Evolutionary conservation across 148 eudicot species (phyloP).

Genomic region (Rhododendron kiyosumense): DNA sequence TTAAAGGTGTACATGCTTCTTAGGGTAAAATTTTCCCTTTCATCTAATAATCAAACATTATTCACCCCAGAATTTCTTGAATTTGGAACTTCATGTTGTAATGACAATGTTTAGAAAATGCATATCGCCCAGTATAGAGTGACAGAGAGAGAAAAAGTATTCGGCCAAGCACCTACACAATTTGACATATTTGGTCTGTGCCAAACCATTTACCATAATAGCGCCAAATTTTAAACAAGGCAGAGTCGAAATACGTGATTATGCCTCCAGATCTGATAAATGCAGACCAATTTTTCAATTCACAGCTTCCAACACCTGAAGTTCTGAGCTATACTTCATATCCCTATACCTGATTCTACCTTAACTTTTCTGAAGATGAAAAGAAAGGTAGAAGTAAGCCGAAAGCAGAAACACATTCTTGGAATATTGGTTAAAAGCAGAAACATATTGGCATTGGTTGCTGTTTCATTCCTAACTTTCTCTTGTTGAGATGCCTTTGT

Average conservation of each 20-base stretch:
- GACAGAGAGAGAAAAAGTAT: not conserved
- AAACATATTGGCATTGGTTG: not conserved
- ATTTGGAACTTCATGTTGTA: not conserved
- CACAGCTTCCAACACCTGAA: not conserved
- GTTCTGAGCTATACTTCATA: not conserved
- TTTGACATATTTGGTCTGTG: not conserved
- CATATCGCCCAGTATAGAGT: not conserved
- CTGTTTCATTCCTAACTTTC: not conserved
- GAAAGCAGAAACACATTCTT: not conserved
- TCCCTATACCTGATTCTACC: not conserved
- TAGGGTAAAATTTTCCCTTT: not conserved
- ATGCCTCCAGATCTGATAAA: not conserved
- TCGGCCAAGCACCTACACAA: not conserved
- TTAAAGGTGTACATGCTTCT: not conserved
- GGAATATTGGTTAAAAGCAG: not conserved
- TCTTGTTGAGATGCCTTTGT: constrained; percentile 4
- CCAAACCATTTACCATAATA: not conserved
- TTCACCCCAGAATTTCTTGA: not conserved
- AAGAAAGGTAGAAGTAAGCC: not conserved
- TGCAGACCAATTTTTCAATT: not conserved
- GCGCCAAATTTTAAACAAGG: not conserved
- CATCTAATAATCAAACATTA: not conserved
- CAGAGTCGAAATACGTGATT: not conserved
- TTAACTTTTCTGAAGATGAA: not conserved
- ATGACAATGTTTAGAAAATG: not conserved